These are phyloP conservation scores for Butyriboletus loyo DNA, from an alignment of 768 basidiomycete species.

Conservation along the genomic window DNA sequence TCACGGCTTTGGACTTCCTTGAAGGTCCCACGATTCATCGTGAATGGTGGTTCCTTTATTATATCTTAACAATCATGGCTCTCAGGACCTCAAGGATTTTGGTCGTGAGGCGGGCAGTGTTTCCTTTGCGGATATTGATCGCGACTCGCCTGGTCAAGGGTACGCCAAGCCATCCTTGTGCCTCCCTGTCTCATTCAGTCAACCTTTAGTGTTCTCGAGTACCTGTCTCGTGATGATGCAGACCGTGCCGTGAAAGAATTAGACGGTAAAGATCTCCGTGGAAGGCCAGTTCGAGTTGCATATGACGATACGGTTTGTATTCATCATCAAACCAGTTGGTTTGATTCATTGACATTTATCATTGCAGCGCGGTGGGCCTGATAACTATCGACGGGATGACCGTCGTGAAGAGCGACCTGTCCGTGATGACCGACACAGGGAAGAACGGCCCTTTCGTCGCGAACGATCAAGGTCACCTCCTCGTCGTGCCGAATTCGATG, in stretches of 20 bases:
- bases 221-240: constrained; percentile 82
- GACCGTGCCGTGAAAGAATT: constrained; percentile 90
- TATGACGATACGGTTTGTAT: constrained; percentile 57
- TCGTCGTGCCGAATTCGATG: constrained; percentile 68
- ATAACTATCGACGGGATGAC: constrained; percentile 77
- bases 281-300: constrained; percentile 71
- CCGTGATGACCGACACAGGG: constrained; percentile 58
- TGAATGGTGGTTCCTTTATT: constrained; percentile 6
- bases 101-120: constrained; percentile 92
- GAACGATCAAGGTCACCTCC: constrained; percentile 83
- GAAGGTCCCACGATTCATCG: constrained; percentile 22
- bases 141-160: constrained; percentile 85
- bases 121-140: constrained; percentile 93
- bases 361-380: constrained; percentile 58
- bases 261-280: constrained; percentile 84
- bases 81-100: constrained; percentile 95
- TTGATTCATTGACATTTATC: background rate
- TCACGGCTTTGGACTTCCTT: background rate
- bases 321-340: background rate
- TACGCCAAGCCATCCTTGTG: constrained; percentile 36
- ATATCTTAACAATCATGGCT: constrained; percentile 32
- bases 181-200: constrained; percentile 4
- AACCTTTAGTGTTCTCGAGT: constrained; percentile 77
- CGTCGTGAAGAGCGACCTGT: constrained; percentile 55
- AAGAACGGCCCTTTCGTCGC: constrained; percentile 57